Evolutionary conservation across 495 filamentous ascomycete genomes (phyloP).

Genomic region (Daldinia bambusicola): DNA sequence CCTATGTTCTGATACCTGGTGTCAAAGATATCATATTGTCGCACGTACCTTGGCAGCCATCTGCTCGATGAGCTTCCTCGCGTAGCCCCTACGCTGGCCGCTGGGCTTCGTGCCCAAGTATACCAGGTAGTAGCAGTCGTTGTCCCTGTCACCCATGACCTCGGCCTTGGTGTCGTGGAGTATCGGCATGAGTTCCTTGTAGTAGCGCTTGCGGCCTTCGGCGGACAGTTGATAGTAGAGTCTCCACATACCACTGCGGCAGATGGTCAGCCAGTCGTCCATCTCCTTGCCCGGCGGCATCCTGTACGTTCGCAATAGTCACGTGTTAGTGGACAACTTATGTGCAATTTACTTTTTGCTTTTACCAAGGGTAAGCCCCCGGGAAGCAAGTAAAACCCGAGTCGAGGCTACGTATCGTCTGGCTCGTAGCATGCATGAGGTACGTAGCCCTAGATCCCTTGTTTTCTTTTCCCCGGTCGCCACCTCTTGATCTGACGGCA

Average conservation of each 20-base stretch:
- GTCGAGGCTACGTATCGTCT: slow-evolving; percentile 25
- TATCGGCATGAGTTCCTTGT: slow-evolving; percentile 78
- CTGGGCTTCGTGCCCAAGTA: slow-evolving; percentile 78
- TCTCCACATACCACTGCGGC: slow-evolving; percentile 77
- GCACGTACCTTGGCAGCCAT: slow-evolving; percentile 68
- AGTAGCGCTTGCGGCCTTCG: slow-evolving; percentile 78
- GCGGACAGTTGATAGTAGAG: slow-evolving; percentile 74
- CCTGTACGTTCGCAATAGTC: slow-evolving; percentile 57
- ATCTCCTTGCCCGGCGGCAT: slow-evolving; percentile 79
- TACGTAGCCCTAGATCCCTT: slow-evolving; percentile 35
- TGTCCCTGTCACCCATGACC: slow-evolving; percentile 70
- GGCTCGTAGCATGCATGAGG: slow-evolving; percentile 3
- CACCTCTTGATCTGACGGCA: slow-evolving; percentile 32
- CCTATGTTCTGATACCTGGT: not conserved
- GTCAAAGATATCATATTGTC: not conserved
- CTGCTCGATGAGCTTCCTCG: slow-evolving; percentile 71
- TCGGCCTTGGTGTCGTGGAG: slow-evolving; percentile 76
- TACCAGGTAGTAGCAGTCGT: slow-evolving; percentile 77
- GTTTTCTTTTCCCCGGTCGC: slow-evolving; percentile 33
- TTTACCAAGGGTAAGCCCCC: slow-evolving; percentile 25
- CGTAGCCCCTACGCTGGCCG: slow-evolving; percentile 74
- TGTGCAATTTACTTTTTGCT: slow-evolving; percentile 1
- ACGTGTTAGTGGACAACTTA: slow-evolving; percentile 32
- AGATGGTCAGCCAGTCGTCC: slow-evolving; percentile 74
- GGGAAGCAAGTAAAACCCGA: slow-evolving; percentile 32